Base-by-base conservation (phyloP, 116 monocot genomes). In the Papilionanthe hybrid region DNA sequence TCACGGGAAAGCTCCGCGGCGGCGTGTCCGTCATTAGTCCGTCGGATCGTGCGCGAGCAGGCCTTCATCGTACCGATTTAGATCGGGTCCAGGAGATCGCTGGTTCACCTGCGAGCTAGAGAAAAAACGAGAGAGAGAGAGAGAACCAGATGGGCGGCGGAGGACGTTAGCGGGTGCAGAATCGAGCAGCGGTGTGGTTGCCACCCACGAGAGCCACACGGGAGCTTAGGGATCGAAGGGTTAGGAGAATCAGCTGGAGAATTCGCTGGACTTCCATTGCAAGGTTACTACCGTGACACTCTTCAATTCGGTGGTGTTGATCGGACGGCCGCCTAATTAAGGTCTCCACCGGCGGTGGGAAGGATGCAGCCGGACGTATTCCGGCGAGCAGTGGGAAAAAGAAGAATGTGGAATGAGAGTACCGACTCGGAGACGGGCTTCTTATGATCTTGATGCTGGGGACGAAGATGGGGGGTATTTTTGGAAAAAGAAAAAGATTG, bases 101-200 rank as follows among this genome's bases (percentile, higher is more conserved):
- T 22, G 37, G 71, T 41, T 71, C 44, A 44, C 73, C 15, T 69
- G 32, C 13, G 32, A 69, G 30, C 32, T 30, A 30, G 13, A 23
- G n/a, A 5, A 25, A 22, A n/a, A 5, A 9, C 20, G 4, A 60
- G 60, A 60, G 60, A 60, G 9, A 23, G 27, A 18, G 42, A 42
- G 49, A 77, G 13, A 56, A 28, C n/a, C 15, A 41, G 47, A 45
- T 42, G 49, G 55, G 1, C 47, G 5, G 68, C 50, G 66, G 69
- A 45, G 23, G 1, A 30, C 17, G 50, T 25, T 83, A 83, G 78
- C 83, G 83, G 57, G 83, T 83, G 83, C 83, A 83, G 60, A 83
- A 83, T 7, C 83, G 37, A 78, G 83, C 23, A 78, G 83, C 71
- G 58, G 83, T 83, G 83, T 83, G 83, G 72, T 83, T 83, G 3